Evolutionary conservation across 1,284 basidiomycete species (phyloP).

Genomic region (Apiotrichum montevideense): DNA sequence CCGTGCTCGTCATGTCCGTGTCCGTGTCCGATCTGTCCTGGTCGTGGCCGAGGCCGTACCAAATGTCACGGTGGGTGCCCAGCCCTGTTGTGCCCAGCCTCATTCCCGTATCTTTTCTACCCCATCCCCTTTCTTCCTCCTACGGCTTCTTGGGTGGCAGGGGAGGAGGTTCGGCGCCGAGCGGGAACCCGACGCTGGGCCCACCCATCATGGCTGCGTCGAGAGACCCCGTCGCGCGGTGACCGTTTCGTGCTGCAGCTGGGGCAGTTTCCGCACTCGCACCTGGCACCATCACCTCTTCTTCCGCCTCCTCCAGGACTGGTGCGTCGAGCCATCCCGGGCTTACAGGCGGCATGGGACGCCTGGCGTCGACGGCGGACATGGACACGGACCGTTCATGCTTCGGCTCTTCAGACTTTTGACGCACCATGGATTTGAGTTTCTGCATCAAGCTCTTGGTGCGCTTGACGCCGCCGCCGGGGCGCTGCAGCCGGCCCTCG

Average conservation of each 20-base stretch:
- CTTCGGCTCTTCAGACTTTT: constrained; percentile 4
- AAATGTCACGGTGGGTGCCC: no score
- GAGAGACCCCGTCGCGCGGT: no score
- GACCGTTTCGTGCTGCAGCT: not conserved
- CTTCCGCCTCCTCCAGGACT: constrained; percentile 8
- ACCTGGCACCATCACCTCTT: no score
- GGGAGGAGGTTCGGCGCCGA: not conserved
- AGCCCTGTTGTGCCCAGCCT: no score
- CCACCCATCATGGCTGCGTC: not conserved
- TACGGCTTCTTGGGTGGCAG: not conserved
- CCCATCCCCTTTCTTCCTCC: constrained; percentile 4
- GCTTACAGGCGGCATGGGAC: not conserved
- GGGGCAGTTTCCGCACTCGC: no score
- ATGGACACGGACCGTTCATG: constrained; percentile 18
- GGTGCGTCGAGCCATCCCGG: constrained; percentile 3
- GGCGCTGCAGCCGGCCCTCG: constrained; percentile 4
- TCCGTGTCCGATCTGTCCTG: not conserved
- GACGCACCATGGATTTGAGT: constrained; percentile 48
- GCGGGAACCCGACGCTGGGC: not conserved
- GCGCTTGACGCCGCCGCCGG: constrained; percentile 39
- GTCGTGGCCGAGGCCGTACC: no score
- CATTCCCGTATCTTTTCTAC: not conserved
- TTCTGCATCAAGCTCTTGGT: constrained; percentile 49
- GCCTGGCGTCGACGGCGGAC: constrained; percentile 9
- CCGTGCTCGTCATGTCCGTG: not conserved